Base-by-base conservation (phyloP, 2,329 filamentous ascomycete genomes). In the Lasiodiplodia theobromae region DNA sequence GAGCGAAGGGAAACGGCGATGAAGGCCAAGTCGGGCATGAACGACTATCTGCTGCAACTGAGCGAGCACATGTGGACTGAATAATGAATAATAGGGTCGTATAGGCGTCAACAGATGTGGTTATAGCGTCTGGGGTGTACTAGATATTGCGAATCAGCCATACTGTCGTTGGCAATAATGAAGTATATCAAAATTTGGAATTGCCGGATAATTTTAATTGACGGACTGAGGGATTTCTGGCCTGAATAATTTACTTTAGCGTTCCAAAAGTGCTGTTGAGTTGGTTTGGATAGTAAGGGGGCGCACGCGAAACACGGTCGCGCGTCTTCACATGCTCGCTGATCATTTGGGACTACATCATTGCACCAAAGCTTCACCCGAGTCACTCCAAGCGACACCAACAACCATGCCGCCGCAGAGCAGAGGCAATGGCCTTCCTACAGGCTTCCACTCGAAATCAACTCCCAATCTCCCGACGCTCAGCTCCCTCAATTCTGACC, bases 1-100 rank as follows among this genome's bases (percentile, higher is more conserved):
- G 86, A 88, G 62, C 88, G 92, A 79, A 82, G 92, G 72, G 90
- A 92, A 38, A 87, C 92, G 68, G 86, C 86, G 54, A 84, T 88
- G 25, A 86, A 88, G 69, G 91, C 91, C 3, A 89, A 87, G 83
- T 85, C 91, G 75, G 86, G 87, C 75, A 86, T 93, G 85, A 89
- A 88, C 68, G 91, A 92, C 74, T 89, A 91, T 82, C 78, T 92
- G 74, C 79, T 92, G 70, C 87, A 86, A 73, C 81, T 94, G 73
- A 91, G 89, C 74, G 91, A 94, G 82, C 85, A 89, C 73, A 88
- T 92, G 87, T 92, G 88, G 89, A 53, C 44, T 64, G 47, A 64
- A 31, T 64, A 64, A 64, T 64, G 44, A 37, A 23, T 49, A 23
- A 38, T 57, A 34, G 54, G 54, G 12, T n/a, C 6, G 16, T 11